Evolutionary conservation across 2,329 filamentous ascomycete species (phyloP), one percentile per base, ranked within the genome.

Genomic region (Trichophaea hybrida): DNA sequence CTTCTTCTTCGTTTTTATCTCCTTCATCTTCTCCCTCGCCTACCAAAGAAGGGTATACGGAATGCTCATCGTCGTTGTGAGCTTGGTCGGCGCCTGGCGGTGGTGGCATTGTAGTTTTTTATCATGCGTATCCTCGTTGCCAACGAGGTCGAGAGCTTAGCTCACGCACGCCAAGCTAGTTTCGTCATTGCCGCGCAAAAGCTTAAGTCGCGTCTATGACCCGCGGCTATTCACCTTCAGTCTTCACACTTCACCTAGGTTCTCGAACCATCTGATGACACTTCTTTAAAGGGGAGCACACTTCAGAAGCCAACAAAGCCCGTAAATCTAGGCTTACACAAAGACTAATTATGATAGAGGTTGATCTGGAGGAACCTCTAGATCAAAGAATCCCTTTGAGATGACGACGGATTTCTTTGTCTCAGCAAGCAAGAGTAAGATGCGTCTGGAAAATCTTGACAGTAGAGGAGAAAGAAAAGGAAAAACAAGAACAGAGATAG

Each of bases 1-100:
- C 83, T 0, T 86, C 84, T 0, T 88, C 85, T 0, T 83, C 82
- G 0, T 82, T 80, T 0, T 83, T 80, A 0, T 81, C 80, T 0
- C 81, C 79, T 0, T 76, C 76, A 0, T 76, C 76, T 0, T 75
- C 73, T 0, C 73, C 74, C 0, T 74, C 74, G 0, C 75, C 74
- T 51, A 46, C 40, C 24, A 10, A 13, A 46, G 40, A 46, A 12
- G 40, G 4, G 10, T 46, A n/a, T n/a, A n/a, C 40, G 10, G 40
- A n/a, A 6, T 13, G 40, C 40, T 6, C 40, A n/a, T 46, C 40
- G 40, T 46, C 40, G 40, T 6, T 17, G 40, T 46, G 13, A 46
- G 5, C 40, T n/a, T 46, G 40, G 40, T 46, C 40, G 40, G n/a
- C 24, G 24, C 24, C 40, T 13, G n/a, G 40, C 40, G 40, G 40